Conservation (phyloP, 2,329 filamentous ascomycete species). For the Fusarium aywerte region DNA sequence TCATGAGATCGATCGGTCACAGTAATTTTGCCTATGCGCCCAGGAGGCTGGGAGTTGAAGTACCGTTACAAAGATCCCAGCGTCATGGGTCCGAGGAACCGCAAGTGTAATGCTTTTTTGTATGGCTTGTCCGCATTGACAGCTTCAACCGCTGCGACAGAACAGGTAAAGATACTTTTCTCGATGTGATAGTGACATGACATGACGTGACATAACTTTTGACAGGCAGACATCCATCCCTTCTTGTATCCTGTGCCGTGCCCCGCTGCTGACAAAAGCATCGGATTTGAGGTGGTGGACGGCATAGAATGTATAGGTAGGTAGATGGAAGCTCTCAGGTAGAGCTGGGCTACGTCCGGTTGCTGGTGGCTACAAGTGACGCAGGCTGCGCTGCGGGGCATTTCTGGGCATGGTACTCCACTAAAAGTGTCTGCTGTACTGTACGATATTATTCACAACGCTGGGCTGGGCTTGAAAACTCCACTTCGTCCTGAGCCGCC, state of each 20-base stretch:
- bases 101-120: conserved; percentile 13
- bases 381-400: conserved; percentile 34
- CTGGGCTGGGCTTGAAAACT: conserved; percentile 27
- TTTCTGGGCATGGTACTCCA: conserved; percentile 22
- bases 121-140: conserved; percentile 16
- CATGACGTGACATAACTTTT: conserved; percentile 2
- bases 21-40: conserved; percentile 15
- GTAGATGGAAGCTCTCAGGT: conserved; percentile 2
- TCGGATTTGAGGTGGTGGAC: neutral
- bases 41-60: conserved; percentile 33
- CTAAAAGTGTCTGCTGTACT: conserved; percentile 23
- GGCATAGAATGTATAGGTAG: neutral
- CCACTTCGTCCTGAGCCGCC: conserved; percentile 33
- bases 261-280: conserved; percentile 39
- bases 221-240: neutral
- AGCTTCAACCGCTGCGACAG: conserved; percentile 19
- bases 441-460: conserved; percentile 29
- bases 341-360: conserved; percentile 7
- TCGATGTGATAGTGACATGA: conserved; percentile 18
- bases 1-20: conserved; percentile 35
- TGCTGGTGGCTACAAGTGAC: conserved; percentile 33
- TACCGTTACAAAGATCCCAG: conserved; percentile 32
- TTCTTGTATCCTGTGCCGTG: conserved; percentile 3
- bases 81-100: conserved; percentile 34
- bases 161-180: conserved; percentile 27